These are phyloP conservation scores for Lipomyces starkeyi DNA, from an alignment of 805 yeast genomes.

Conservation along the genomic window DNA sequence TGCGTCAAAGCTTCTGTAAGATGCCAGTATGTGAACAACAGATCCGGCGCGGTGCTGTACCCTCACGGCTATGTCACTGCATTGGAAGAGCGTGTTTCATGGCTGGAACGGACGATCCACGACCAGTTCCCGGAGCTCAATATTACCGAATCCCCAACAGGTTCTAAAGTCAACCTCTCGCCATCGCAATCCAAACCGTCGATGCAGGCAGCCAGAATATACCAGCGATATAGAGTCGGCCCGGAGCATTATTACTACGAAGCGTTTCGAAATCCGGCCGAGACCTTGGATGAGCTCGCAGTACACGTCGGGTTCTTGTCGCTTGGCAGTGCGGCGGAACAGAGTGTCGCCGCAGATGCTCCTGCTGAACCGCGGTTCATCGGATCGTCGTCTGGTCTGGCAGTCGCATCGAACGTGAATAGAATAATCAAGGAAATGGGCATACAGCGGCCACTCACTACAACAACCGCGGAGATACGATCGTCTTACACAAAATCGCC, in stretches of 20 bases:
- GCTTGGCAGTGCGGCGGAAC: slow-evolving; percentile 35
- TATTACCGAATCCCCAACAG: slow-evolving; percentile 25
- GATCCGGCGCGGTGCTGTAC: slow-evolving; percentile 29
- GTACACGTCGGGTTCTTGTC: slow-evolving; percentile 31
- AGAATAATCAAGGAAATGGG: slow-evolving; percentile 20
- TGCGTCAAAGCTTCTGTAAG: slow-evolving; percentile 28
- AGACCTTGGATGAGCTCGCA: slow-evolving; percentile 31
- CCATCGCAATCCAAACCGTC: slow-evolving; percentile 4
- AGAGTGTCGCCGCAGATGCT: slow-evolving; percentile 25
- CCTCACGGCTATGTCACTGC: slow-evolving; percentile 31
- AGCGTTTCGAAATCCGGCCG: slow-evolving; percentile 33
- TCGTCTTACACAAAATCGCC: slow-evolving; percentile 13
- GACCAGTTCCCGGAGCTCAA: slow-evolving; percentile 25
- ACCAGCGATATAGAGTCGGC: slow-evolving; percentile 24
- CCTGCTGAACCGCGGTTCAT: slow-evolving; percentile 34
- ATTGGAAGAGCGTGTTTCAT: slow-evolving; percentile 27
- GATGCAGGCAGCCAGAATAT: neutral
- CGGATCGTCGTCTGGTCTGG: slow-evolving; percentile 34
- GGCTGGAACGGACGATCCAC: slow-evolving; percentile 26
- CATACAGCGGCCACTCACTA: slow-evolving; percentile 5
- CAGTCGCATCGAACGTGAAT: slow-evolving; percentile 26
- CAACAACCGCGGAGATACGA: slow-evolving; percentile 21
- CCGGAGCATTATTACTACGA: slow-evolving; percentile 36
- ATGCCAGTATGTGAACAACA: slow-evolving; percentile 29
- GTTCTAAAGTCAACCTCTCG: slow-evolving; percentile 11